Percentiles rank a stretch among this genome's conserved stretches.
Conservation (phyloP, 1,139 yeast genomes). For the Meyerozyma elateridarum region DNA sequence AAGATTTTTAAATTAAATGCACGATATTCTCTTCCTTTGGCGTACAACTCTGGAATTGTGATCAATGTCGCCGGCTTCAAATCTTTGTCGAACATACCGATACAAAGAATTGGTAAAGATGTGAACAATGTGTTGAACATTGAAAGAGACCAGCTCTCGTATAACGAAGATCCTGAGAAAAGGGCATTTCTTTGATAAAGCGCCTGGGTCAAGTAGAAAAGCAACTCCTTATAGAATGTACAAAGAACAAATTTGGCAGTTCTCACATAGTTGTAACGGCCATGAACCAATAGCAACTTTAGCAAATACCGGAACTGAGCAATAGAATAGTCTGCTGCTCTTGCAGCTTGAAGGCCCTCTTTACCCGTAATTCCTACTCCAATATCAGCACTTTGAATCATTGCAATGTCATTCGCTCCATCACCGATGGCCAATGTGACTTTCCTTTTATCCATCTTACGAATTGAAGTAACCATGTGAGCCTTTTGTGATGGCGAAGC, state of each 20-base stretch:
- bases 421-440: conserved; percentile 98
- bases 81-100: conserved; percentile 96
- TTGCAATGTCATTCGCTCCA: conserved; percentile 98
- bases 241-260: conserved; percentile 89
- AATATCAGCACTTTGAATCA: conserved; percentile 98
- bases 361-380: conserved; percentile 97
- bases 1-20: conserved; percentile 71
- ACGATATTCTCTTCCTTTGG: conserved; percentile 69
- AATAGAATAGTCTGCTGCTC: conserved; percentile 91
- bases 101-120: conserved; percentile 81
- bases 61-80: conserved; percentile 80
- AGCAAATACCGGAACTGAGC: conserved; percentile 87
- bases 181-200: conserved; percentile 81
- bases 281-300: conserved; percentile 85
- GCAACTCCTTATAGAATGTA: conserved; percentile 89
- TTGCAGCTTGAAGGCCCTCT: conserved; percentile 95
- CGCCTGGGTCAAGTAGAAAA: conserved; percentile 85
- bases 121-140: conserved; percentile 97
- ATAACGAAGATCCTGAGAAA: conserved; percentile 89
- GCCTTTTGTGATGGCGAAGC: conserved; percentile 98
- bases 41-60: conserved; percentile 88
- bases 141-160: conserved; percentile 93
- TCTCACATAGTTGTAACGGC: conserved; percentile 89
- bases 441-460: conserved; percentile 56
- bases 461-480: conserved; percentile 72